Evolutionary conservation across 2,329 filamentous ascomycete genomes (phyloP).

Genomic region (Rhexocercosporidium sp.): DNA sequence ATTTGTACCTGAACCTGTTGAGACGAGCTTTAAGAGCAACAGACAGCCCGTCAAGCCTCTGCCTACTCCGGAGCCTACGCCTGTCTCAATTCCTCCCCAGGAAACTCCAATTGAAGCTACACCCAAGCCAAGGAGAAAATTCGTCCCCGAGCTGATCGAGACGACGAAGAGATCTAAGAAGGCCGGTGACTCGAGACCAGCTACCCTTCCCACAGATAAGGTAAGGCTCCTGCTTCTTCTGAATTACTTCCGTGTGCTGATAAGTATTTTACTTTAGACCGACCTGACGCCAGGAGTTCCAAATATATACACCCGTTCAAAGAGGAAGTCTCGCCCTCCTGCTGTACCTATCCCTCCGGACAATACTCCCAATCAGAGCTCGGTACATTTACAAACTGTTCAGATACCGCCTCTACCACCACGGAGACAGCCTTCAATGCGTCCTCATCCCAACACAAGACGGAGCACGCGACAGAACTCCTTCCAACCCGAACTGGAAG

Average conservation of each 20-base stretch:
- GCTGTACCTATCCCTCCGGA: conserved; percentile 53
- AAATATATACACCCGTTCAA: conserved; percentile 40
- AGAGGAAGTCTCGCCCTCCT: conserved; percentile 34
- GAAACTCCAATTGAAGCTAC: conserved; percentile 40
- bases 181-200: conserved; percentile 66
- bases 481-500: conserved; percentile 48
- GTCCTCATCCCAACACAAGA: conserved; percentile 48
- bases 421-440: conserved; percentile 48
- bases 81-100: conserved; percentile 51
- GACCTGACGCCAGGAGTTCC: conserved; percentile 40
- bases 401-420: conserved; percentile 45
- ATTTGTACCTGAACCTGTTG: conserved; percentile 73
- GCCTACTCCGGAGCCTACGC: conserved; percentile 63
- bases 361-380: conserved; percentile 47
- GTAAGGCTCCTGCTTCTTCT: conserved; percentile 59
- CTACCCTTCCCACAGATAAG: conserved; percentile 69
- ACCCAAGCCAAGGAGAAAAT: conserved; percentile 52
- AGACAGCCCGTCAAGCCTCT: conserved; percentile 42
- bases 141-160: conserved; percentile 82
- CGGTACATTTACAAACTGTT: conserved; percentile 38
- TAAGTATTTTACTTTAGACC: conserved; percentile 28
- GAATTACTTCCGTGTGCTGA: conserved; percentile 16
- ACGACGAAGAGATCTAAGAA: conserved; percentile 75
- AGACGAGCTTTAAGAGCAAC: conserved; percentile 70
- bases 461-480: conserved; percentile 47